Percentiles rank a stretch among this genome's conserved stretches.
Conservation (phyloP, 352 stramenopile species). For the Globisporangium irregulare region DNA sequence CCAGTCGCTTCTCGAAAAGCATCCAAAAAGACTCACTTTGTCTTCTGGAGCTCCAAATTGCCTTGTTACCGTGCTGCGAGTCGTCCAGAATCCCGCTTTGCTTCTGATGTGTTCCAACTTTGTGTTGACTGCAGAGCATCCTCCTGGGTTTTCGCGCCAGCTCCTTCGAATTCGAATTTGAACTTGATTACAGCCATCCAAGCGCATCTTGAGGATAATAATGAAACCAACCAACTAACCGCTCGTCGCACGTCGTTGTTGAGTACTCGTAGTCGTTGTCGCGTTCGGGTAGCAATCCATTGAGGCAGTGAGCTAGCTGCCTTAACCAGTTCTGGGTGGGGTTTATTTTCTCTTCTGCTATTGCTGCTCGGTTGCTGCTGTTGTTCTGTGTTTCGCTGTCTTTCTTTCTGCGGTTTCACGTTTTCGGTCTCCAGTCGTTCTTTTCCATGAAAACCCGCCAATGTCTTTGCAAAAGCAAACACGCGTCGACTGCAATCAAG, state of each 20-base stretch:
- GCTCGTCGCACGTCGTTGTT: not conserved
- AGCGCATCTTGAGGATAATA: not conserved
- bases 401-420: not conserved
- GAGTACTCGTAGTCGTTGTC: too few species aligned
- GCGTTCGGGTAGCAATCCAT: too few species aligned
- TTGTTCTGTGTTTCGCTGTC: not conserved
- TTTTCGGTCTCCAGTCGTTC: constrained; percentile 1
- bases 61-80: too few species aligned
- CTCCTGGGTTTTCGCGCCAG: not conserved
- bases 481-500: not conserved
- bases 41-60: too few species aligned
- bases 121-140: not conserved
- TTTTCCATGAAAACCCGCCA: constrained; percentile 3
- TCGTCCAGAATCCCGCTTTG: not conserved
- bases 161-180: not conserved
- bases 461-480: not conserved
- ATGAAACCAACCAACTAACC: not conserved
- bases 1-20: too few species aligned
- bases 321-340: not conserved
- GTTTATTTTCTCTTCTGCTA: not conserved
- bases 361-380: not conserved
- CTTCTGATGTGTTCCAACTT: not conserved
- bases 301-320: too few species aligned
- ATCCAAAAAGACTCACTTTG: too few species aligned
- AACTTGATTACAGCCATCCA: not conserved